A percentile compares a stretch with the other conserved stretches of the same genome.
phyloP scores from a whole-genome alignment of 352 stramenopile genomes.

The Thalassiosira hispida region DNA sequence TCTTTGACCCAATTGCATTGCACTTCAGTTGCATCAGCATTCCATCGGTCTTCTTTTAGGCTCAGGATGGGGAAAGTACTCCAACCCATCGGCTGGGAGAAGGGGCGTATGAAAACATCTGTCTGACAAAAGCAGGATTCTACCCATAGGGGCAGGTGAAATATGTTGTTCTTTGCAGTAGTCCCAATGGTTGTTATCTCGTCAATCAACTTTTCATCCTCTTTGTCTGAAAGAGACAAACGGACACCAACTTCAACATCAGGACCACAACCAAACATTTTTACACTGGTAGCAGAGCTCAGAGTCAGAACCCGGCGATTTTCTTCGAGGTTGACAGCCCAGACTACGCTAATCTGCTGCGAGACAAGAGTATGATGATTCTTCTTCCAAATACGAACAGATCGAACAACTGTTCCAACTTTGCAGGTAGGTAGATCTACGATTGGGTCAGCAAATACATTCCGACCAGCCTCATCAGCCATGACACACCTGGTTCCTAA shows the following conservation, averaged over 20 bases:
- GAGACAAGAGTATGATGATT: constrained; percentile 8
- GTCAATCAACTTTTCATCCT: constrained; percentile 17
- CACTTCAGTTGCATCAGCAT: constrained; percentile 28
- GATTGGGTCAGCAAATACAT: constrained; percentile 57
- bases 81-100: constrained; percentile 14
- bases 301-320: constrained; percentile 76
- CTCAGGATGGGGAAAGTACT: constrained; percentile 33
- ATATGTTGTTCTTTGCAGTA: constrained; percentile 23
- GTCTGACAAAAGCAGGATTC: constrained; percentile 31
- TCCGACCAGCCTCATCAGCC: constrained; percentile 7
- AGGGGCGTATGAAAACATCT: constrained; percentile 36
- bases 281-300: constrained; percentile 64
- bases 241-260: constrained; percentile 68
- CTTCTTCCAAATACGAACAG: constrained; percentile 32
- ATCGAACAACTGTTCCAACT: constrained; percentile 48
- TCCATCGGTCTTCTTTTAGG: constrained; percentile 1
- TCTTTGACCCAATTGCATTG: constrained; percentile 33
- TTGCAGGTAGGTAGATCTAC: constrained; percentile 62
- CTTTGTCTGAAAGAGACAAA: not conserved
- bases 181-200: constrained; percentile 28
- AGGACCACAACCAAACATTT: constrained; percentile 46
- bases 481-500: not conserved
- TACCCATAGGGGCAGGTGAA: constrained; percentile 38
- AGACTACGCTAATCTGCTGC: constrained; percentile 45
- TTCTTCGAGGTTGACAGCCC: constrained; percentile 72